These are phyloP conservation scores for Candida michaelii DNA, from an alignment of 805 yeast species.

Conservation along the genomic window DNA sequence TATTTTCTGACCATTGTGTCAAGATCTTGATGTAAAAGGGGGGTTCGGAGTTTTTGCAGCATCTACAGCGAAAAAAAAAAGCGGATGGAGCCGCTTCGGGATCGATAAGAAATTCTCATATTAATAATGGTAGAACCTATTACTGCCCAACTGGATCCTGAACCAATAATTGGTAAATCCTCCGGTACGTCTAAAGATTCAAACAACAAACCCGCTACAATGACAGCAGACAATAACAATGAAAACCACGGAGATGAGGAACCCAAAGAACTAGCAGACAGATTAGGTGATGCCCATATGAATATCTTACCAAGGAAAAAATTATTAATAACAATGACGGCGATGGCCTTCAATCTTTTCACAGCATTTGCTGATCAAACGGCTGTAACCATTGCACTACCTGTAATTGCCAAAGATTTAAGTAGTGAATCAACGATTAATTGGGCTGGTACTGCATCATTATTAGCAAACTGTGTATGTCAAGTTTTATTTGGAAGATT, in stretches of 20 bases:
- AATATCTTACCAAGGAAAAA: conserved; percentile 36
- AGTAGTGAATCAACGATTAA: conserved; percentile 45
- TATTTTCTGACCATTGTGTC: no score
- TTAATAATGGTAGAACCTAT: neutral
- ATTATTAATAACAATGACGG: conserved; percentile 32
- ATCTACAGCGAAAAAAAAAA: neutral
- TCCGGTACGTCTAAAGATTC: neutral
- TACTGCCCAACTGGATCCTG: neutral
- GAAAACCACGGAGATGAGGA: neutral
- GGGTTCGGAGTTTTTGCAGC: neutral
- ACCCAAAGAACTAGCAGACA: conserved; percentile 16
- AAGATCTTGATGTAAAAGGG: neutral
- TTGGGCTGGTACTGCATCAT: conserved; percentile 75
- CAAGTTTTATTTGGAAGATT: conserved; percentile 74
- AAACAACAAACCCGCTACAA: neutral
- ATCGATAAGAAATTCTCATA: neutral
- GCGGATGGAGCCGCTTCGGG: conserved; percentile 6
- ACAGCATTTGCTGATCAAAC: conserved; percentile 47
- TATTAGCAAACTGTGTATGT: conserved; percentile 68
- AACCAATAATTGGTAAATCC: neutral
- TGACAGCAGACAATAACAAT: neutral
- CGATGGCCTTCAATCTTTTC: conserved; percentile 37
- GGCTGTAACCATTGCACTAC: conserved; percentile 44
- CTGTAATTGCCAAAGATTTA: conserved; percentile 44
- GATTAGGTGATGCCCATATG: conserved; percentile 39